phyloP scores from a whole-genome alignment of 164 flowering plant species.

The Piper longum region DNA sequence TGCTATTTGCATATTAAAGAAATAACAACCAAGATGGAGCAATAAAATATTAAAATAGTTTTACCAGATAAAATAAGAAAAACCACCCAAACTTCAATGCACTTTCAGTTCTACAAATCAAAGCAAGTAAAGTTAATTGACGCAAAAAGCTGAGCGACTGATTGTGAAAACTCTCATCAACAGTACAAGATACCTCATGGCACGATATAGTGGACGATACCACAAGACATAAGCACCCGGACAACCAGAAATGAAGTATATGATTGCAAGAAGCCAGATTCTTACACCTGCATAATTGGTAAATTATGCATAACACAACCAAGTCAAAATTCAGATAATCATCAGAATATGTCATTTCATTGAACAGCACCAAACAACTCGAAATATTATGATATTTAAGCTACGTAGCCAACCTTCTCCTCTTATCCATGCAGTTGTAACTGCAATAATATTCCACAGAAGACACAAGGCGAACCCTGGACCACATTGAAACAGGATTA shows the following conservation, averaged over 20 bases:
- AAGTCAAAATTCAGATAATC: no score
- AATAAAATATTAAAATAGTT: neutral
- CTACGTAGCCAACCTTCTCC: conserved; percentile 44
- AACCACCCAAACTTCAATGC: conserved; percentile 85
- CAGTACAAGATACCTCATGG: conserved; percentile 57
- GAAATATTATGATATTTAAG: conserved; percentile 3
- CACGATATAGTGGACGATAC: conserved; percentile 98
- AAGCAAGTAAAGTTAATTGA: neutral
- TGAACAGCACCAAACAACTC: neutral
- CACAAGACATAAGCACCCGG: conserved; percentile 93
- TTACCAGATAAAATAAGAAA: conserved; percentile 62
- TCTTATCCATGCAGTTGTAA: conserved; percentile 82
- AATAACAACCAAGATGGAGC: neutral
- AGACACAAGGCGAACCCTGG: conserved; percentile 39
- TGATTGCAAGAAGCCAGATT: conserved; percentile 90
- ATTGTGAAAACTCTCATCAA: neutral
- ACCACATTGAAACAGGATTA: neutral
- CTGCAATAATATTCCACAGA: conserved; percentile 79
- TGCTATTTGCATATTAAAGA: neutral
- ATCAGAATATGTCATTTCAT: no score
- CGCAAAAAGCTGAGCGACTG: neutral
- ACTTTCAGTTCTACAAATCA: conserved; percentile 69
- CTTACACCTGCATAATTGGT: conserved; percentile 39
- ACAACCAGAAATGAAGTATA: conserved; percentile 85
- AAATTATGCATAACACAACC: neutral